phyloP scores from a whole-genome alignment of 441 rosid genomes.

The Erodium moschatum region DNA sequence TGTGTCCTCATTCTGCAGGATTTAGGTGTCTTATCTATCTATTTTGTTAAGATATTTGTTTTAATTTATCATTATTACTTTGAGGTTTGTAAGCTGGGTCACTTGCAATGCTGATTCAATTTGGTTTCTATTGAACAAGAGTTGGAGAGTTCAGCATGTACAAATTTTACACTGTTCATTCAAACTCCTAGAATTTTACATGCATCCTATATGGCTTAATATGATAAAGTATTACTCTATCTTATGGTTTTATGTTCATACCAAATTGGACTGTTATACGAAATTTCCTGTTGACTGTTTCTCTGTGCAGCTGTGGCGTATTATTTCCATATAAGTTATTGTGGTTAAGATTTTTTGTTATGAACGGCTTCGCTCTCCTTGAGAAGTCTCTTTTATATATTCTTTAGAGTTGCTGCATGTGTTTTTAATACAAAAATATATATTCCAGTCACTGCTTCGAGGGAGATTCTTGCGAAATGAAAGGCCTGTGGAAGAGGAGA shows the following conservation, averaged over 20 bases:
- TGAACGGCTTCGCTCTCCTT: background rate
- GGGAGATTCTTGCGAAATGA: slow-evolving; percentile 91
- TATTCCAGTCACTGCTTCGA: slow-evolving; percentile 71
- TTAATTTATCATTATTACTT: no score
- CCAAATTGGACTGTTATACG: background rate
- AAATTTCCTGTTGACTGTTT: background rate
- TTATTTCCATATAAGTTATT: background rate
- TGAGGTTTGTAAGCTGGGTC: background rate
- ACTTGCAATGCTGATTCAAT: background rate
- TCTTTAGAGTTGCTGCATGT: background rate
- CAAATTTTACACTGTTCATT: background rate
- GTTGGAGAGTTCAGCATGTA: background rate
- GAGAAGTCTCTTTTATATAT: background rate
- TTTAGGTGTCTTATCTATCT: no score
- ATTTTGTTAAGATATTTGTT: no score
- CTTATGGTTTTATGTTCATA: background rate
- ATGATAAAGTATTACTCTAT: background rate
- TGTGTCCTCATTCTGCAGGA: no score
- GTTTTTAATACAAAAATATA: slow-evolving; percentile 21
- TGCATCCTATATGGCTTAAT: background rate
- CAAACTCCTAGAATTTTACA: background rate
- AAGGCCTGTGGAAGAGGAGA: slow-evolving; percentile 64
- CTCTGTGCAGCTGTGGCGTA: background rate
- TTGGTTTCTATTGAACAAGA: background rate
- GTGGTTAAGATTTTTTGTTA: background rate